These are phyloP conservation scores for Castanopsis chinensis DNA, from an alignment of 306 rosid genomes.

Conservation along the genomic window DNA sequence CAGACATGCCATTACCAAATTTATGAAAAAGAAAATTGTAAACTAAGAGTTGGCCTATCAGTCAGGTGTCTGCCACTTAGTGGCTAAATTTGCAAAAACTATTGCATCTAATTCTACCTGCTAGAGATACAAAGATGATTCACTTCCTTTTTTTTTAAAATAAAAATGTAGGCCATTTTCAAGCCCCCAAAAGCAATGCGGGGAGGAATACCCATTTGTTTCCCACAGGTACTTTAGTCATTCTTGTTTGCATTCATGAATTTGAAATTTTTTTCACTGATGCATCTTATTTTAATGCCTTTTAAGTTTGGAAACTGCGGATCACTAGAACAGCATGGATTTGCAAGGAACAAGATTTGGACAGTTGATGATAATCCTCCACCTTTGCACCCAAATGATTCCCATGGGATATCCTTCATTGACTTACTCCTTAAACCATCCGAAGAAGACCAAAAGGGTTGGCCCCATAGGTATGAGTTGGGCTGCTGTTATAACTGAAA, in stretches of 20 bases:
- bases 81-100: no score
- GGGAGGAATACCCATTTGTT: constrained; percentile 91
- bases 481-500: background rate
- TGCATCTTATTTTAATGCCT: constrained; percentile 20
- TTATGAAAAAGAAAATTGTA: background rate
- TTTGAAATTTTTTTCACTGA: constrained; percentile 4
- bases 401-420: constrained; percentile 53
- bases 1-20: background rate
- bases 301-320: constrained; percentile 85
- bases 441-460: constrained; percentile 74
- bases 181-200: constrained; percentile 77
- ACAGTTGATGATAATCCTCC: constrained; percentile 69
- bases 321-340: constrained; percentile 80
- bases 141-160: constrained; percentile 6
- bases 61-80: background rate
- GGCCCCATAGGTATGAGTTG: constrained; percentile 64
- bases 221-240: constrained; percentile 68
- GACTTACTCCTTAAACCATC: constrained; percentile 77
- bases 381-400: constrained; percentile 50
- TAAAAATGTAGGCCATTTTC: constrained; percentile 51
- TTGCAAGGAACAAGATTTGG: constrained; percentile 93
- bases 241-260: constrained; percentile 10
- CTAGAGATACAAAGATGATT: constrained; percentile 20
- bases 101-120: constrained; percentile 10
- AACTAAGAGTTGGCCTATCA: background rate